phyloP scores from a whole-genome alignment of 2,329 filamentous ascomycete genomes.

The Catunica adiposa region DNA sequence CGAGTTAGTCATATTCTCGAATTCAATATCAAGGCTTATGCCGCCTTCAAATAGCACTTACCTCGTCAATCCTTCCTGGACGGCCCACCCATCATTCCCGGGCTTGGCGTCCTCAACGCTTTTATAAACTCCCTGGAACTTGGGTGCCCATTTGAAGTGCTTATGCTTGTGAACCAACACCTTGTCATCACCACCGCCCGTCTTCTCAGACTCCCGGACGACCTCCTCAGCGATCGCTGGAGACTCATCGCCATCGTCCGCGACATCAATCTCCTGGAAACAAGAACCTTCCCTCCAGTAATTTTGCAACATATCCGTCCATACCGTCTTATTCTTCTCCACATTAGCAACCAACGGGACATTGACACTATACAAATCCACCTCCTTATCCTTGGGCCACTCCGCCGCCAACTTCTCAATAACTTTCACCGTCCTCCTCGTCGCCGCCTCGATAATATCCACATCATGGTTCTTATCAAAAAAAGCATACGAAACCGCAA shows the following conservation, averaged over 20 bases:
- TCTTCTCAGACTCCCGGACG: slow-evolving; percentile 18
- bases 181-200: not conserved
- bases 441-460: slow-evolving; percentile 61
- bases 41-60: too few species aligned
- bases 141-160: slow-evolving; percentile 89
- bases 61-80: slow-evolving; percentile 78
- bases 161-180: slow-evolving; percentile 47
- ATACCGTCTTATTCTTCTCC: slow-evolving; percentile 55
- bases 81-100: slow-evolving; percentile 85
- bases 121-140: slow-evolving; percentile 71
- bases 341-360: slow-evolving; percentile 70
- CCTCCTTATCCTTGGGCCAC: slow-evolving; percentile 48
- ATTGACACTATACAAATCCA: slow-evolving; percentile 83
- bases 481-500: slow-evolving; percentile 84
- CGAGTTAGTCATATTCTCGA: too few species aligned
- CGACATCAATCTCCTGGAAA: slow-evolving; percentile 66
- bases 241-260: slow-evolving; percentile 44
- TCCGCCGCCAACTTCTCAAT: slow-evolving; percentile 64
- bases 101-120: slow-evolving; percentile 65
- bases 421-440: slow-evolving; percentile 54
- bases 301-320: slow-evolving; percentile 77
- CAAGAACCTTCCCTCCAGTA: slow-evolving; percentile 73
- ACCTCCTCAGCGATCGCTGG: slow-evolving; percentile 42
- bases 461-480: slow-evolving; percentile 73
- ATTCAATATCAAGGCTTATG: too few species aligned